phyloP scores from a whole-genome alignment of 768 basidiomycete species.

The Hysterangium stoloniferum region DNA sequence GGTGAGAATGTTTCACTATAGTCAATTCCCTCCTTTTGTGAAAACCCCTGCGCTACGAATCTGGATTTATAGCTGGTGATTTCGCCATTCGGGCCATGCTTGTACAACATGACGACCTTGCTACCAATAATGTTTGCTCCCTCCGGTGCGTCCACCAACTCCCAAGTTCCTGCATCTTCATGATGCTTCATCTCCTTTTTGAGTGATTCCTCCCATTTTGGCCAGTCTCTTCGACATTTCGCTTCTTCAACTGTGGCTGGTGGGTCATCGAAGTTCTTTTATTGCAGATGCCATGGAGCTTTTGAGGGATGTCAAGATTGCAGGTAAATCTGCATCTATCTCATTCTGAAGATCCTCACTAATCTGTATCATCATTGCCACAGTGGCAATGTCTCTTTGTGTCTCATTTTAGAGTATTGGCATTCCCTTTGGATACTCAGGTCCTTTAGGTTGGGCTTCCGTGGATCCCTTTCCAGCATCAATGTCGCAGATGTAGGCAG shows the following conservation, averaged over 20 bases:
- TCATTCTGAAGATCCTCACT: no score
- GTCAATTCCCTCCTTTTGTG: constrained; percentile 31
- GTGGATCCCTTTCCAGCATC: no score
- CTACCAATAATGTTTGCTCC: constrained; percentile 17
- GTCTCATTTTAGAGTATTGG: no score
- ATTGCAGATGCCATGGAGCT: no score
- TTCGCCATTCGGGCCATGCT: constrained; percentile 20
- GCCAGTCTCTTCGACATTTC: not conserved
- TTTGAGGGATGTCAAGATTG: no score
- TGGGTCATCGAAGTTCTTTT: no score
- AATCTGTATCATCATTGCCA: no score
- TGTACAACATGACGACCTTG: constrained; percentile 22
- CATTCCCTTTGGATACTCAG: no score
- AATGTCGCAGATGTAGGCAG: no score
- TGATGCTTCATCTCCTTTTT: constrained; percentile 15
- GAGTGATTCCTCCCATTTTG: constrained; percentile 16
- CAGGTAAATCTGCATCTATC: no score
- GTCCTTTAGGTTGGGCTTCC: no score
- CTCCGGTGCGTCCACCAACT: constrained; percentile 12
- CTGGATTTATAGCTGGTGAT: constrained; percentile 28
- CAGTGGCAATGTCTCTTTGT: no score
- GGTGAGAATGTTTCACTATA: constrained; percentile 18
- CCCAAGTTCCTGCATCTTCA: constrained; percentile 15
- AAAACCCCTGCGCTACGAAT: constrained; percentile 35
- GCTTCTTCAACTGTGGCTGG: not conserved